Conservation (phyloP, 768 basidiomycete genomes). For the Mycena capillaripes region DNA sequence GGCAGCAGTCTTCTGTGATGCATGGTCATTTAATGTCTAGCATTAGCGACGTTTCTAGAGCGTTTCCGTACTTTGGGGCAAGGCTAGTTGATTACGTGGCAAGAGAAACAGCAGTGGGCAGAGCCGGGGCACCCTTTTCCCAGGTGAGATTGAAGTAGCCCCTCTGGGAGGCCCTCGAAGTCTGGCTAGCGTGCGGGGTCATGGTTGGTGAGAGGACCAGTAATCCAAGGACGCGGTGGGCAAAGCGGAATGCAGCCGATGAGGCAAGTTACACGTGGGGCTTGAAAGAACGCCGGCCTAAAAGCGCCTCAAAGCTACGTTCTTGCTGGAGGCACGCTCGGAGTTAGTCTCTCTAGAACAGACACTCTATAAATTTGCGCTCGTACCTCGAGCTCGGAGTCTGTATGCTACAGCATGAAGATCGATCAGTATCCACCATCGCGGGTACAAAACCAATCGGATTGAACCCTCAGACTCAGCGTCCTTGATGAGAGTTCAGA, state of each 20-base stretch:
- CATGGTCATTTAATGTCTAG: slow-evolving; percentile 14
- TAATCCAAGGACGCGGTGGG: slow-evolving; percentile 27
- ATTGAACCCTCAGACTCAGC: slow-evolving; percentile 19
- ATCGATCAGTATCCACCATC: slow-evolving; percentile 18
- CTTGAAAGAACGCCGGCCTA: slow-evolving; percentile 8
- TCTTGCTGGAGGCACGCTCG: slow-evolving; percentile 5
- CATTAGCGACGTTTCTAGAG: slow-evolving; percentile 15
- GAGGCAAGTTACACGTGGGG: not conserved
- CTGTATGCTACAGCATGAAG: slow-evolving; percentile 9
- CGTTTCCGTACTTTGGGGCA: slow-evolving; percentile 16
- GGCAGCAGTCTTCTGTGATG: slow-evolving; percentile 5
- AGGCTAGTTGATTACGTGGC: slow-evolving; percentile 26
- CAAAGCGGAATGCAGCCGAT: slow-evolving; percentile 7
- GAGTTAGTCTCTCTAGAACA: too few relatives aligned
- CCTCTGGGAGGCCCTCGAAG: not conserved
- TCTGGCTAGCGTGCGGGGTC: not conserved
- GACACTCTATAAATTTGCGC: too few relatives aligned
- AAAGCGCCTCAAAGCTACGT: slow-evolving; percentile 27
- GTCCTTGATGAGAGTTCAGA: slow-evolving; percentile 9
- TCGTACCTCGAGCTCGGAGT: too few relatives aligned
- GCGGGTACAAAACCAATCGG: slow-evolving; percentile 27
- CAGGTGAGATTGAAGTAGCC: not conserved
- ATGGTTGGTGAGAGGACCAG: not conserved
- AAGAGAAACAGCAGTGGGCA: not conserved
- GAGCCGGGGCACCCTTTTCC: not conserved